Conservation (phyloP, 176 grass and related monocot species). For the Phoenix roebelenii region DNA sequence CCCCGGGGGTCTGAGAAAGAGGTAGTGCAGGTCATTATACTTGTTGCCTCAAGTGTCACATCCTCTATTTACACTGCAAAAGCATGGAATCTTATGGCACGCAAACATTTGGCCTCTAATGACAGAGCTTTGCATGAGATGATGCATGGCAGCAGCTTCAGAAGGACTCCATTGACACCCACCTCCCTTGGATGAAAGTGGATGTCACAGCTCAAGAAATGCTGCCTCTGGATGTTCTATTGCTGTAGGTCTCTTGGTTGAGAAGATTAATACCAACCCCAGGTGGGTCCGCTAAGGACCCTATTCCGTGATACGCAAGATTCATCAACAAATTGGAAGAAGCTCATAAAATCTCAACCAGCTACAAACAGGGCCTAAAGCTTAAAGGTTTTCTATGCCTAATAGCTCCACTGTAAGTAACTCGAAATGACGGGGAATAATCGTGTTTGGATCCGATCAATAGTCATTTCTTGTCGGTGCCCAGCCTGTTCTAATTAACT, state of each 20-base stretch:
- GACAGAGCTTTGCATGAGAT: conserved; percentile 5
- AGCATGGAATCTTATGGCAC: conserved; percentile 18
- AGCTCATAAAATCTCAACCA: too few species aligned
- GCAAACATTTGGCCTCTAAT: conserved; percentile 1
- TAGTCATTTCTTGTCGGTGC: too few species aligned
- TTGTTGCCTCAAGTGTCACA: conserved; percentile 10
- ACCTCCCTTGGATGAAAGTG: background rate
- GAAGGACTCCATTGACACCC: background rate
- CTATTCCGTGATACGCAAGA: background rate
- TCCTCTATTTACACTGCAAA: background rate
- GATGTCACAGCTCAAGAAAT: background rate
- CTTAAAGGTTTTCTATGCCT: too few species aligned
- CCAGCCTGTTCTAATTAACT: too few species aligned
- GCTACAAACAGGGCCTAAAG: too few species aligned
- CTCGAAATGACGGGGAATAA: too few species aligned
- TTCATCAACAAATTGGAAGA: too few species aligned
- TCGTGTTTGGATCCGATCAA: too few species aligned
- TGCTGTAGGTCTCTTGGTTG: background rate
- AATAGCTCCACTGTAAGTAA: too few species aligned
- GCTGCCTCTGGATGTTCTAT: background rate
- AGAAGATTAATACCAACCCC: background rate
- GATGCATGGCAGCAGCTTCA: background rate
- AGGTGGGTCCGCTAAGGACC: background rate
- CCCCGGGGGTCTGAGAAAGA: background rate
- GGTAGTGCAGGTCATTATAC: background rate